phyloP scores from a whole-genome alignment of 208 protist genomes.

The Vickermania spadyakhi region DNA sequence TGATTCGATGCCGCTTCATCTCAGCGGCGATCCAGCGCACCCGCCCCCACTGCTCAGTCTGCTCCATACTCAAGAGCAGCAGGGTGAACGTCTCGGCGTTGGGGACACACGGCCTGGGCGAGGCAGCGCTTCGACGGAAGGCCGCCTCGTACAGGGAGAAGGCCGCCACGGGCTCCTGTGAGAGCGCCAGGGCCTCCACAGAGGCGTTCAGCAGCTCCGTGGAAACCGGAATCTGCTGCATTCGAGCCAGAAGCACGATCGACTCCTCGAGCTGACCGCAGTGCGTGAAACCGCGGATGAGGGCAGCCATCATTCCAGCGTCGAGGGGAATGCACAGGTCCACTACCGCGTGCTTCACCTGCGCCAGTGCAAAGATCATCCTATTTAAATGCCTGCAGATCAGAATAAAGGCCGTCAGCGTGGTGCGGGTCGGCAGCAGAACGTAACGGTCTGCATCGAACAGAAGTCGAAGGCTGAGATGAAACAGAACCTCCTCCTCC shows the following conservation, averaged over 20 bases:
- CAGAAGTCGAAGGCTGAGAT: constrained; percentile 63
- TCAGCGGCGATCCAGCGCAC: constrained; percentile 53
- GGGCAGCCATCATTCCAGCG: constrained; percentile 56
- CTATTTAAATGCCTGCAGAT: constrained; percentile 65
- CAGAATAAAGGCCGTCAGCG: constrained; percentile 70
- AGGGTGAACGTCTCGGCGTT: constrained; percentile 75
- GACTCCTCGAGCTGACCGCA: constrained; percentile 74
- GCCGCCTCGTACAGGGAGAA: constrained; percentile 56
- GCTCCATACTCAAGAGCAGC: constrained; percentile 70
- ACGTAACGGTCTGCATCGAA: constrained; percentile 74
- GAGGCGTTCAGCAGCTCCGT: constrained; percentile 68
- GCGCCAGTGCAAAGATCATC: constrained; percentile 63
- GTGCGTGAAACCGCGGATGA: constrained; percentile 72
- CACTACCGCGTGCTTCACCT: constrained; percentile 51
- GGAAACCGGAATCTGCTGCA: constrained; percentile 60
- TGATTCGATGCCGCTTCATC: constrained; percentile 66
- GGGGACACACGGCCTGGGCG: constrained; percentile 12
- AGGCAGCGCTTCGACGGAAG: constrained; percentile 3
- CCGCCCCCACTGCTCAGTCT: constrained; percentile 52
- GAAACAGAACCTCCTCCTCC: constrained; percentile 16
- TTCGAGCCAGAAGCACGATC: constrained; percentile 43
- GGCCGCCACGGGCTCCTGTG: constrained; percentile 48
- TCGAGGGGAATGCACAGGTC: constrained; percentile 58
- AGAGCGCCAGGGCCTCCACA: constrained; percentile 72
- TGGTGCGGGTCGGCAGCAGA: constrained; percentile 69